Base-by-base conservation (phyloP, 371 early-diverging fungal species). In the Mortierella sp. region DNA sequence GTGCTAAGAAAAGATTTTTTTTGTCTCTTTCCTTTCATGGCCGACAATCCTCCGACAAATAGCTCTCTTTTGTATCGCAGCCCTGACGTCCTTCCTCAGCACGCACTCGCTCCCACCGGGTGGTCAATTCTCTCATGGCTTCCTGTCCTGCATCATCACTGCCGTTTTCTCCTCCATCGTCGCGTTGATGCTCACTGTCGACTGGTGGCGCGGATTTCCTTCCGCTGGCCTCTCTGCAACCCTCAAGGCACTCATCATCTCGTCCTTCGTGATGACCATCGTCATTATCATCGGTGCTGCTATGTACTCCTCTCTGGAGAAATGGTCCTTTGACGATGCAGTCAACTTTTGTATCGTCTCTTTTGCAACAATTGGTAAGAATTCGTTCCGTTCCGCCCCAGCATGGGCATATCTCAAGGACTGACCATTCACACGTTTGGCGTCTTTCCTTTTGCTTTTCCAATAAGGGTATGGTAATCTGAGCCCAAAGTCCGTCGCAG, bases 261-360 rank as follows among this genome's bases (percentile, higher is more conserved):
- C 78, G 4, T 76, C 78, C 9, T 76, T 70, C 39, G 57, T 76
- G 46, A 76, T 70, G 70, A 76, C 78, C 19, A 50, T 47, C 17
- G 70, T 76, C 6, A 65, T 76, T 56, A 61, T 76, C 28, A 49
- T 70, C 27, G 70, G 78, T 3, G 70, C 78, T 6, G 59, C 56
- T 3, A 64, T 58, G 24, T 76, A 76, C 28, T 41, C 62, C 3
- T 31, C 41, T 15, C 65, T 76, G 19, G 78, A 76, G 34, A 11
- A 26, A 0, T 76, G 78, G 78, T 46, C 62, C 15, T 76, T 76
- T 61, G 78, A 76, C 49, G 51, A 70, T 0, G 44, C 78, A 6
- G 53, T 76, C 37, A 76, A 76, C 55, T 76, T 76, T 54, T 76
- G 78, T 39, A 76, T 76, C 47, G 70, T 76, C 2, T 76, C 78